phyloP scores from a whole-genome alignment of 2,329 filamentous ascomycete genomes.

The Ascochyta fabae region DNA sequence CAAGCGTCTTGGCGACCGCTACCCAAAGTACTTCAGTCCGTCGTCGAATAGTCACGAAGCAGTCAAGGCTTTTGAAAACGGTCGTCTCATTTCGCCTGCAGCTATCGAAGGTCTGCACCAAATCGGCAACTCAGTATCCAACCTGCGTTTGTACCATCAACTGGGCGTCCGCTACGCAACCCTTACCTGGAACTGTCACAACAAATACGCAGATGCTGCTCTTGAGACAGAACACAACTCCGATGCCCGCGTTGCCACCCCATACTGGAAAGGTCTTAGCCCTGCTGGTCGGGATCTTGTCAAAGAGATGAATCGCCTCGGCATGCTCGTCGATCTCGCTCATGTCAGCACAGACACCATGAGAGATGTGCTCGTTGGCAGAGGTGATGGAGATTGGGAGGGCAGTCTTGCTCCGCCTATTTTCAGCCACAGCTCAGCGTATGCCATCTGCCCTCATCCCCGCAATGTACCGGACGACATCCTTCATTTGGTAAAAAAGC shows the following conservation, averaged over 20 bases:
- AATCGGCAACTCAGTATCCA: conserved; percentile 83
- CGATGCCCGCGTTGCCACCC: conserved; percentile 53
- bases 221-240: conserved; percentile 60
- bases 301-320: conserved; percentile 90
- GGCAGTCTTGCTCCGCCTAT: conserved; percentile 84
- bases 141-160: conserved; percentile 75
- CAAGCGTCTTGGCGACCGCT: conserved; percentile 66
- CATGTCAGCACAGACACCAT: conserved; percentile 84
- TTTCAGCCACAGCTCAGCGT: conserved; percentile 86
- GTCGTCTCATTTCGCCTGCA: conserved; percentile 45
- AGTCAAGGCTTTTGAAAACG: conserved; percentile 57
- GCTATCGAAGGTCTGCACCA: conserved; percentile 76
- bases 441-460: conserved; percentile 82
- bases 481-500: conserved; percentile 74
- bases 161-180: conserved; percentile 88
- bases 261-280: conserved; percentile 76
- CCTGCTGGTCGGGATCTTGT: conserved; percentile 71
- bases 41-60: conserved; percentile 66
- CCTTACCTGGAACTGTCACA: conserved; percentile 92
- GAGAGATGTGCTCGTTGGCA: conserved; percentile 76
- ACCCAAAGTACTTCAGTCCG: conserved; percentile 73
- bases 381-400: conserved; percentile 60
- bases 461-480: conserved; percentile 90
- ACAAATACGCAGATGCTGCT: conserved; percentile 85
- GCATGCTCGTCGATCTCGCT: conserved; percentile 90